phyloP scores from a whole-genome alignment of 257 asterid genomes.

The Scutellaria minor region DNA sequence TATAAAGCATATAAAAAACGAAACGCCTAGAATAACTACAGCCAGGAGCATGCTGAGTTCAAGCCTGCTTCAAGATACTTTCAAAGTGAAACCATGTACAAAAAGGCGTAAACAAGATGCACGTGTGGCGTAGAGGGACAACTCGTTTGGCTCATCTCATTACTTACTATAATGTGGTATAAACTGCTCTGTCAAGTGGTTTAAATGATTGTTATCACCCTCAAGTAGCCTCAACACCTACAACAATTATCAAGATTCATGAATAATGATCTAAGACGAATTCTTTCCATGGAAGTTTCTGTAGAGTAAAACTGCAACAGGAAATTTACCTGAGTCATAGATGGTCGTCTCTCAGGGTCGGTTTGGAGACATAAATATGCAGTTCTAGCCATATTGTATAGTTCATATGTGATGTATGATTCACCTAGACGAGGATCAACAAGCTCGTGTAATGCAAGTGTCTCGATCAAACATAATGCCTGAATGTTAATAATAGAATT shows the following conservation, averaged over 20 bases:
- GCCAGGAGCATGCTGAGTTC: constrained; percentile 3
- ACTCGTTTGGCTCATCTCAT: neutral
- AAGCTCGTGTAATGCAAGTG: constrained; percentile 75
- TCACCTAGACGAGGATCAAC: constrained; percentile 70
- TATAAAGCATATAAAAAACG: constrained; percentile 23
- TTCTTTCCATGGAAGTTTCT: neutral
- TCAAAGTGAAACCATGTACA: neutral
- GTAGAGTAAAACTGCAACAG: neutral
- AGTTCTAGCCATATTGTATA: constrained; percentile 76
- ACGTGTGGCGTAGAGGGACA: neutral
- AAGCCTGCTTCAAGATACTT: constrained; percentile 11
- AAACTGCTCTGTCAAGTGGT: constrained; percentile 62
- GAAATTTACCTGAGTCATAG: constrained; percentile 69
- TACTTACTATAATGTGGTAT: constrained; percentile 60
- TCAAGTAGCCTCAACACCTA: constrained; percentile 79
- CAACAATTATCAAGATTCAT: constrained; percentile 24
- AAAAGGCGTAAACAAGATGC: neutral
- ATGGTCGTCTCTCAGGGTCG: constrained; percentile 73
- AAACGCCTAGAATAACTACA: neutral
- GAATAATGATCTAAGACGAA: neutral
- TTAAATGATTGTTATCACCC: constrained; percentile 66
- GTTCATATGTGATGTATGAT: constrained; percentile 63
- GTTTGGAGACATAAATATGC: constrained; percentile 72
- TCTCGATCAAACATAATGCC: constrained; percentile 68
- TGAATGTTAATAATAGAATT: constrained; percentile 30